Base-by-base conservation (phyloP, 2,329 filamentous ascomycete genomes). In the Sclerotinia trifoliorum region DNA sequence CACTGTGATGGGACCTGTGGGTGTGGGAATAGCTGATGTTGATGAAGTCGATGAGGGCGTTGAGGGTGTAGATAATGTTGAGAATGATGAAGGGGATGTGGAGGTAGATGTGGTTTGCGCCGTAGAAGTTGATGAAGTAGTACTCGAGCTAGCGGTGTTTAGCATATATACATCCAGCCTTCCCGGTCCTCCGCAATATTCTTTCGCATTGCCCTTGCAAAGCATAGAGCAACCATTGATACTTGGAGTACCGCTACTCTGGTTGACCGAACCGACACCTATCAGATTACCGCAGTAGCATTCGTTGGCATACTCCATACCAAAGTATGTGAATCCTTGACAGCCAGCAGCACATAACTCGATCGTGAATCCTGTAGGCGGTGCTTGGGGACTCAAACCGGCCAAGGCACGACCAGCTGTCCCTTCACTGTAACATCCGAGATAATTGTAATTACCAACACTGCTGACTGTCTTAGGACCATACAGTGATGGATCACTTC, bases 1-100 rank as follows among this genome's bases (percentile, higher is more conserved):
- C 54, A 80, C 80, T 68, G 69, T 72, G 82, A 68, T 80, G 78
- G 66, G 81, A 80, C 74, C 85, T 86, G 60, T 39, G 19, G 42
- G 54, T 24, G 44, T 29, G 32, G 64, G 29, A 13, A 35, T 49
- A 19, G 19, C 42, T 15, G 62, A 55, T 24, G 62, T 46, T 17
- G 49, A 49, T 4, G 1, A 49, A 21, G 4, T 19, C n/a, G 44
- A 13, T 19, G 39, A n/a, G 2, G 21, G 17, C 19, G 19, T 62
- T 24, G 39, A 55, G 7, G 8, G 2, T 32, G 24, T 19, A n/a
- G 42, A 32, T n/a, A 26, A 32, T n/a, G 19, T 48, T 32, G 42
- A 35, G 15, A 35, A 58, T 5, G 35, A 42, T 11, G 35, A 39
- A 35, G 15, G 29, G 5, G 46, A 26, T 17, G 11, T 54, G 26